Percentiles rank a stretch among this genome's conserved stretches.
These are phyloP conservation scores for Colletotrichum limetticola DNA, from an alignment of 2,329 filamentous ascomycete species.

Conservation along the genomic window DNA sequence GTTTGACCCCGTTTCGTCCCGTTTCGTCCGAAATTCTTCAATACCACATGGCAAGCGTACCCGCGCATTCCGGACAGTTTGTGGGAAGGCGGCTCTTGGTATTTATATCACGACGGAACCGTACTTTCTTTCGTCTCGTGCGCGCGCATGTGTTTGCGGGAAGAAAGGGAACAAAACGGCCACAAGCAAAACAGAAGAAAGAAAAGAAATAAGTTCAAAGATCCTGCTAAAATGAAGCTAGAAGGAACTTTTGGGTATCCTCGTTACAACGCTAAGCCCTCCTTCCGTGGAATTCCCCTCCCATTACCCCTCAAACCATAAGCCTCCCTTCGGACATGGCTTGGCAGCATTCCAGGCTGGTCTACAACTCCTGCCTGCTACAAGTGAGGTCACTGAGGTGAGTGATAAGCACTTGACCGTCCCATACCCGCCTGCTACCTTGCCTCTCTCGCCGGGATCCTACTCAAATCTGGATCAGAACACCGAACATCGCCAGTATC, in stretches of 20 bases:
- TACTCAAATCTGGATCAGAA: not conserved
- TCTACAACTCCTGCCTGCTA: not conserved
- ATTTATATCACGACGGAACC: constrained; percentile 3
- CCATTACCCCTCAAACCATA: not conserved
- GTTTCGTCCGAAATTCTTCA: not conserved
- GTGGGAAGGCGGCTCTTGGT: not conserved
- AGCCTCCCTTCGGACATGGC: not conserved
- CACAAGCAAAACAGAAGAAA: not conserved
- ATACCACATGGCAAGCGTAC: not conserved
- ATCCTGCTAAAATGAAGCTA: not conserved
- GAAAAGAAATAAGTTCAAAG: not conserved
- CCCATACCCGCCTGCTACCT: not conserved
- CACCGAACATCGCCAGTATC: not conserved
- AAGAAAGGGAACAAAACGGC: not conserved
- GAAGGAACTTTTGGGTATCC: constrained; percentile 28
- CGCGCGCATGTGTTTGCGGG: no score
- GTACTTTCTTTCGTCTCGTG: no score
- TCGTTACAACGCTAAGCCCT: constrained; percentile 28
- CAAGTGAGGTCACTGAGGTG: not conserved
- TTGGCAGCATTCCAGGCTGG: not conserved
- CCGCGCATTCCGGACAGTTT: not conserved
- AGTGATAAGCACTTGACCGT: not conserved
- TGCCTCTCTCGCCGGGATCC: not conserved
- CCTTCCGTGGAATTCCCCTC: constrained; percentile 9
- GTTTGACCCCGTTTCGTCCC: not conserved